A percentile compares a stretch with the other conserved stretches of the same genome.
These are phyloP conservation scores for Torrubiella hemipterigena DNA, from an alignment of 2,329 filamentous ascomycete genomes.

Conservation along the genomic window DNA sequence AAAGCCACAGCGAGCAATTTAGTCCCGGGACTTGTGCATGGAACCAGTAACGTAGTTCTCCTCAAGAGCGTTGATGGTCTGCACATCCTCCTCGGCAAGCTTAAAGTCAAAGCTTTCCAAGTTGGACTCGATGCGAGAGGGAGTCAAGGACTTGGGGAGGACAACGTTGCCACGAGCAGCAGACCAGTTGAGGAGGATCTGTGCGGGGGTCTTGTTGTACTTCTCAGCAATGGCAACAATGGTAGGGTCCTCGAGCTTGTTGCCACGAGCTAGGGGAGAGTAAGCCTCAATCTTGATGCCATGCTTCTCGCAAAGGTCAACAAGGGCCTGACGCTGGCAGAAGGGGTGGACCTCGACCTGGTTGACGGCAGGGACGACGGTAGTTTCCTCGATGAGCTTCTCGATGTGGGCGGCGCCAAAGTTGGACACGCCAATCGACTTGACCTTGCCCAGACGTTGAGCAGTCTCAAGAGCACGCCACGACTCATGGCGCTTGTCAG, in stretches of 20 bases:
- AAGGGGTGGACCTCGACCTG: conserved; percentile 75
- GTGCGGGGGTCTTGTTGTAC: conserved; percentile 59
- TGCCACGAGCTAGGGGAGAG: conserved; percentile 58
- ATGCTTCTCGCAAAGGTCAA: conserved; percentile 43
- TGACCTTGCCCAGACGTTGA: conserved; percentile 50
- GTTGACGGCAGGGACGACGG: conserved; percentile 55
- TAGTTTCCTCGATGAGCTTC: conserved; percentile 42
- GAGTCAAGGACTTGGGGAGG: conserved; percentile 60
- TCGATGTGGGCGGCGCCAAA: conserved; percentile 55
- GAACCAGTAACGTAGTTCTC: conserved; percentile 59
- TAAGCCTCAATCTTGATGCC: conserved; percentile 46
- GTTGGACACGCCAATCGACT: conserved; percentile 67
- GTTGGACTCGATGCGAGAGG: conserved; percentile 55
- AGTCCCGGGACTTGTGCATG: conserved; percentile 27
- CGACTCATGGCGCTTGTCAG: conserved; percentile 53
- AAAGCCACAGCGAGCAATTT: conserved; percentile 9
- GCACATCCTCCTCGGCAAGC: conserved; percentile 49
- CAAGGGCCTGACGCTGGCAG: conserved; percentile 47
- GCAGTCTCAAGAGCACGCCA: conserved; percentile 63
- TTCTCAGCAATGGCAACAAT: conserved; percentile 53
- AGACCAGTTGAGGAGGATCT: conserved; percentile 70
- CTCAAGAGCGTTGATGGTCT: conserved; percentile 51
- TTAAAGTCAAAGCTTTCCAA: conserved; percentile 48
- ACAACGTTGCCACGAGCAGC: conserved; percentile 63
- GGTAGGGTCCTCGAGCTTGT: conserved; percentile 53